Evolutionary conservation across 1,139 yeast species (phyloP), one percentile per base, ranked within the genome.

Genomic region (Suhomyces ambrosiae): DNA sequence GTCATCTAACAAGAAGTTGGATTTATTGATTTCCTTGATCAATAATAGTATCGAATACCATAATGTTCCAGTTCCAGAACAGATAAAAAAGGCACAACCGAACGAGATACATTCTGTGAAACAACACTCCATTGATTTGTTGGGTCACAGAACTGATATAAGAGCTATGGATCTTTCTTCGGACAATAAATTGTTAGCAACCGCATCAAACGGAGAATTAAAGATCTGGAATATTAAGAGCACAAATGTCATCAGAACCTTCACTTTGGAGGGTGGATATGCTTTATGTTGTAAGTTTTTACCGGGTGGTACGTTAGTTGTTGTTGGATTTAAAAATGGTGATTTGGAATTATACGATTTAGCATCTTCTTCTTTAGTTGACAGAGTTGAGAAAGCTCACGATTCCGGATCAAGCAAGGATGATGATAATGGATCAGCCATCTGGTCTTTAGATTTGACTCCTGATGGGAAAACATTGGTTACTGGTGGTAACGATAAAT

Each of bases 401-500:
- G 60, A 58, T 21, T 46, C 58, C 11, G 38, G 44, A 7, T 30
- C 46, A 9, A 24, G 49, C 3, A 45, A 47, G 18, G 53, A 47
- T 13, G 61, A 53, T n/a, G 73, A 65, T 12, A 65, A 63, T 24
- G 80, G 77, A 4, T 86, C 89, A 17, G 88, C 97, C 1, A 78
- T 92, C 33, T 94, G 97, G 97, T 82, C 96, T 1, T 68, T 92
- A 48, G 97, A 92, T 58, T 60, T 92, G 27, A 80, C 94, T 1
- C 78, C 84, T 7, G 96, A 92, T 61, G 98, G 98, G 13, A 83
- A 79, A 50, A 74, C 84, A 1, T 67, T 92, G 44, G 82, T 90
- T 1, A 86, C 97, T 8, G 98, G 97, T 18, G 94, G 97, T 30
- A 94, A 95, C 31, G 99, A 94, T 61, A 89, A 89, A 58, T 64